Evolutionary conservation across 768 basidiomycete genomes (phyloP).

Genomic region (Tylopilus rubrobrunneus): DNA sequence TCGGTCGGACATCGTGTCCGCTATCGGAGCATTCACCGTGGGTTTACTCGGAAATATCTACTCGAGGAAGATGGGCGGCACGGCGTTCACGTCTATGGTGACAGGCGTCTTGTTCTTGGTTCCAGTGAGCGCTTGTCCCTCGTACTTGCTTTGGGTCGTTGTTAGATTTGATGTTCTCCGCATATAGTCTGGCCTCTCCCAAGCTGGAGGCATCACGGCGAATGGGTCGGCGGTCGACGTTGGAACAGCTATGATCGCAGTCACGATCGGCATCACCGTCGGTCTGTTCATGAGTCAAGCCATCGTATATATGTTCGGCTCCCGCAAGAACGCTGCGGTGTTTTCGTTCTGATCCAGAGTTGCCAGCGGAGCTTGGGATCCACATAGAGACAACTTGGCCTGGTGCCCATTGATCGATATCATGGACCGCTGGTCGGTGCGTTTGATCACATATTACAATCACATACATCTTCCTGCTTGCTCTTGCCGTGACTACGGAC

Average conservation of each 20-base stretch:
- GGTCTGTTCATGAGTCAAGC: conserved; percentile 87
- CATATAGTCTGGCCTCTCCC: conserved; percentile 73
- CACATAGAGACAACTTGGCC: background rate
- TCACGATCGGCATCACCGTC: conserved; percentile 87
- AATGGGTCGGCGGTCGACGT: conserved; percentile 82
- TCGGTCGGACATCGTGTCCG: conserved; percentile 80
- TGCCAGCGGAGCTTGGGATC: background rate
- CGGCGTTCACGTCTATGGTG: conserved; percentile 89
- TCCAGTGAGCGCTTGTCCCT: conserved; percentile 51
- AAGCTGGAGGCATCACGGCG: conserved; percentile 80
- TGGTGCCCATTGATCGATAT: background rate
- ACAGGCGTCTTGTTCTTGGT: conserved; percentile 85
- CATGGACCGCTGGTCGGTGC: conserved; percentile 6
- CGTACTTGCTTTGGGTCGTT: background rate
- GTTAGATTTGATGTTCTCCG: background rate
- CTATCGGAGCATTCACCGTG: conserved; percentile 81
- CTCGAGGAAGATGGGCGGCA: conserved; percentile 78
- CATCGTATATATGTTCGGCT: conserved; percentile 82
- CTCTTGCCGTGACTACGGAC: background rate
- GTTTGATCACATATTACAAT: background rate
- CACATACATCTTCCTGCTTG: background rate
- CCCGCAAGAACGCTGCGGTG: conserved; percentile 77
- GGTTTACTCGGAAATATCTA: conserved; percentile 78
- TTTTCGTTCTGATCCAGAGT: conserved; percentile 62
- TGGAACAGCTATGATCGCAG: conserved; percentile 84